Conservation (phyloP, 2,329 filamentous ascomycete genomes). For the Chrysoporthe austroafricana region DNA sequence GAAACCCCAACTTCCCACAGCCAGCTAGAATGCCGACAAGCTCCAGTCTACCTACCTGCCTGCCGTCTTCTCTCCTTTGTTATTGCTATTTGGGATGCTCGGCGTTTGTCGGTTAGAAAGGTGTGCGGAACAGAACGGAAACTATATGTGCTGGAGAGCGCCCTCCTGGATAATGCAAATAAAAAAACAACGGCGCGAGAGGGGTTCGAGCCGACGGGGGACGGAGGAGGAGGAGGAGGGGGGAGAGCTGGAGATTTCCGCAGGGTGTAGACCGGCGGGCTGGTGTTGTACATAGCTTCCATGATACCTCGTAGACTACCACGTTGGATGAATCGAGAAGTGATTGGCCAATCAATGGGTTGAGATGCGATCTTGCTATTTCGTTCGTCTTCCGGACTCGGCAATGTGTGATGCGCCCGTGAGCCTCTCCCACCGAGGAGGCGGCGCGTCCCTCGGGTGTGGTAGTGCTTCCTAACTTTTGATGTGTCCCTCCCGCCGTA, state of each 20-base stretch:
- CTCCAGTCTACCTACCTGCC: background rate
- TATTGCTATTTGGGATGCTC: slow-evolving; percentile 3
- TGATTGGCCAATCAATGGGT: background rate
- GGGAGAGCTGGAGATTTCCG: background rate
- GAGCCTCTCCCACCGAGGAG: background rate
- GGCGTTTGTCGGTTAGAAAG: slow-evolving; percentile 21
- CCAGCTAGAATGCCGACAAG: background rate
- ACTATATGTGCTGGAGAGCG: background rate
- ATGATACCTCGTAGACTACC: slow-evolving; percentile 33
- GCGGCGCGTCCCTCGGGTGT: background rate
- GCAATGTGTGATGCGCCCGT: background rate
- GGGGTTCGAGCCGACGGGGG: slow-evolving; percentile 12
- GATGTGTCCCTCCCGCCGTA: background rate
- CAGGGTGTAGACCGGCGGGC: background rate
- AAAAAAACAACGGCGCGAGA: background rate
- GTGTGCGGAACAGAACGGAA: background rate
- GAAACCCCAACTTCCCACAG: background rate
- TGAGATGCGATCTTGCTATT: slow-evolving; percentile 5
- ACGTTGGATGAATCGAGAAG: slow-evolving; percentile 25
- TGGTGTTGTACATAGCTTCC: slow-evolving; percentile 29
- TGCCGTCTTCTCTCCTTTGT: slow-evolving; percentile 18
- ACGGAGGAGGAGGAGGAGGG: background rate
- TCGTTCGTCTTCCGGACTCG: background rate
- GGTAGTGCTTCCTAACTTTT: background rate
- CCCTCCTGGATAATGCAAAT: slow-evolving; percentile 16